phyloP scores from a whole-genome alignment of 192 early-diverging fungal species.

The Powellomyces hirtus region DNA sequence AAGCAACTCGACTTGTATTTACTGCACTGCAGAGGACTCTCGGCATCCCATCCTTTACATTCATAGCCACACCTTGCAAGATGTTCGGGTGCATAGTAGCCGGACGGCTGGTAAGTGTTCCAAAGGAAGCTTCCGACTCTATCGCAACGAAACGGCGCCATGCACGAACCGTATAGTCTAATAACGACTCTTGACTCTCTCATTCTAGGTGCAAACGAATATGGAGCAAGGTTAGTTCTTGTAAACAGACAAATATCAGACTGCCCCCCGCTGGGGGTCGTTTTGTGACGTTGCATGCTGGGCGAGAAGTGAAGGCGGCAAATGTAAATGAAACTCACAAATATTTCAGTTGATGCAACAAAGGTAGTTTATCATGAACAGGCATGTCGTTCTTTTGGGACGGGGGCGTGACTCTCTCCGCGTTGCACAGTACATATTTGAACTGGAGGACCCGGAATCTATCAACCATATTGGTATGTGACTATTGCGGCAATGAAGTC shows the following conservation, averaged over 20 bases:
- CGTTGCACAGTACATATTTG: conserved; percentile 88
- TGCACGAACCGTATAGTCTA: background rate
- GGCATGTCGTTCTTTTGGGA: background rate
- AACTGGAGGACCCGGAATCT: conserved; percentile 74
- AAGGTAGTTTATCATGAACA: background rate
- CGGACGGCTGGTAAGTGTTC: conserved; percentile 65
- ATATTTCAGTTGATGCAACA: background rate
- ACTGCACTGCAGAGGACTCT: no score
- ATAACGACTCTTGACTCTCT: background rate
- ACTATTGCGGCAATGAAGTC: no score
- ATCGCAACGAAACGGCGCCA: background rate
- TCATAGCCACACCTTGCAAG: no score
- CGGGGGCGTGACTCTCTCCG: conserved; percentile 19
- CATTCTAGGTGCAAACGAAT: conserved; percentile 86
- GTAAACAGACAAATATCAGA: background rate
- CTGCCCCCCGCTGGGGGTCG: background rate
- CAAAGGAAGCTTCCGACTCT: background rate
- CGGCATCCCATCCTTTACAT: no score
- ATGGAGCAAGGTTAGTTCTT: conserved; percentile 65
- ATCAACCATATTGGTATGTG: conserved; percentile 81
- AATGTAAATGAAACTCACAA: background rate
- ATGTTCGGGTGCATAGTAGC: conserved; percentile 92
- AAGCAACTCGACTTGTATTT: no score
- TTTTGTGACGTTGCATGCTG: background rate
- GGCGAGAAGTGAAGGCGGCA: conserved; percentile 51